These are phyloP conservation scores for Gnetum montanum DNA, from an alignment of 75 land plant species.

Conservation along the genomic window DNA sequence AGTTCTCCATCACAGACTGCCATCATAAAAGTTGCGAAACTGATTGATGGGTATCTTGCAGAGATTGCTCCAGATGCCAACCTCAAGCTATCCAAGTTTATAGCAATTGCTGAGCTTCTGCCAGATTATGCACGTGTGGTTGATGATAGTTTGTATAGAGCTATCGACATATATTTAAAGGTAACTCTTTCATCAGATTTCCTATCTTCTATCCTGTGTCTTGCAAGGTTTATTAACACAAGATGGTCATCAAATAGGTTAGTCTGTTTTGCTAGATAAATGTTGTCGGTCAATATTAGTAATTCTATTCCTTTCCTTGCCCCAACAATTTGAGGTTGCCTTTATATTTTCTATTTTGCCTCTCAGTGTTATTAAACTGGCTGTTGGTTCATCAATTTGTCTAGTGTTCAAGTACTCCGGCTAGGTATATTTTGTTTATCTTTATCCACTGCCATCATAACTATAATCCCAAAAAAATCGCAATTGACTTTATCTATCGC, in stretches of 20 bases:
- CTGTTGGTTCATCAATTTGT: too few species aligned
- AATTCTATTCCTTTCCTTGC: too few species aligned
- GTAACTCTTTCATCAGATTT: conserved; percentile 34
- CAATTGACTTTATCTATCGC: too few species aligned
- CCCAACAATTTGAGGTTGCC: too few species aligned
- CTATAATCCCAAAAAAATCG: too few species aligned
- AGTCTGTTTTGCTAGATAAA: not conserved
- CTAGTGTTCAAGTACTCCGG: too few species aligned
- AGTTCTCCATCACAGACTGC: conserved; percentile 62
- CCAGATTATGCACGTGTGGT: conserved; percentile 52
- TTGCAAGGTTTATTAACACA: too few species aligned
- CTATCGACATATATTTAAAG: conserved; percentile 76
- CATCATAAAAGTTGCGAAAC: conserved; percentile 52
- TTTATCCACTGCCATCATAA: too few species aligned
- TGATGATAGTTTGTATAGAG: conserved; percentile 82
- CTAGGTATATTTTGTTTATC: too few species aligned
- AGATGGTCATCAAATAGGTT: not conserved
- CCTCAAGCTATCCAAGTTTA: conserved; percentile 68
- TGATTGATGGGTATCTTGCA: conserved; percentile 73
- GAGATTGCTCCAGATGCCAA: conserved; percentile 86
- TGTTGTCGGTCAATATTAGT: not conserved
- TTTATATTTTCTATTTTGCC: too few species aligned
- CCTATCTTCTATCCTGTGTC: not conserved
- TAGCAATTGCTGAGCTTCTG: conserved; percentile 50
- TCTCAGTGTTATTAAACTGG: too few species aligned